Evolutionary conservation across 768 basidiomycete species (phyloP), one percentile per base, ranked within the genome.

Genomic region (Suillus brevipes): DNA sequence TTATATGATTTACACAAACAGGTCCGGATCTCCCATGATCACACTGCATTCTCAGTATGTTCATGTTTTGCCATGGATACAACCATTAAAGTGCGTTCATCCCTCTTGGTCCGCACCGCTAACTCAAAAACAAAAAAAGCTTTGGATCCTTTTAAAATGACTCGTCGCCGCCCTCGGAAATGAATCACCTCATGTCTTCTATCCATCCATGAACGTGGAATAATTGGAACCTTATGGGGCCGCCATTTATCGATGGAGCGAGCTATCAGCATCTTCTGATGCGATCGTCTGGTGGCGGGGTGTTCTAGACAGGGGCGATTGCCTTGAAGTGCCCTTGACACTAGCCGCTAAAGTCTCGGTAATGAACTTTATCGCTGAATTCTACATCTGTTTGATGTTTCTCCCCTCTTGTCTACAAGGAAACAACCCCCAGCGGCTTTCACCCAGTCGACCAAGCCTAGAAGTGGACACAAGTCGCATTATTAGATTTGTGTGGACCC

Each of bases 141-240:
- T 59, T 28, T 59, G 9, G 6, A 31, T 59, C 18, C 58, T 61
- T 40, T 38, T 38, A 5, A 57, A 59, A 36, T 37, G 38, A 40
- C 53, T 9, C 38, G 70, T 67, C 67, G 68, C 66, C 68, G 64
- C 62, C 70, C 72, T 76, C 75, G 75, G 75, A 76, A 61, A 76
- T 76, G 75, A 76, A 78, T 45, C 40, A 69, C 55, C 73, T 76
- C 75, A 74, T 77, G 74, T 76, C 71, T 64, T 6, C 55, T 43
- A 65, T 67, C 65, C 63, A 70, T 69, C 38, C 64, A 55, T 63
- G 68, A 71, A 69, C 70, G 71, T 76, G 73, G 69, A 67, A 67
- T 63, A 67, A 67, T 63, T 60, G 63, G 64, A 69, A 67, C 66
- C 58, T 49, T 61, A 73, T 67, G 53, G 53, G 53, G 66, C 60